Evolutionary conservation across 257 asterid genomes (phyloP), one percentile per base, ranked within the genome.

Genomic region (Parsonsia alboflavescens): DNA sequence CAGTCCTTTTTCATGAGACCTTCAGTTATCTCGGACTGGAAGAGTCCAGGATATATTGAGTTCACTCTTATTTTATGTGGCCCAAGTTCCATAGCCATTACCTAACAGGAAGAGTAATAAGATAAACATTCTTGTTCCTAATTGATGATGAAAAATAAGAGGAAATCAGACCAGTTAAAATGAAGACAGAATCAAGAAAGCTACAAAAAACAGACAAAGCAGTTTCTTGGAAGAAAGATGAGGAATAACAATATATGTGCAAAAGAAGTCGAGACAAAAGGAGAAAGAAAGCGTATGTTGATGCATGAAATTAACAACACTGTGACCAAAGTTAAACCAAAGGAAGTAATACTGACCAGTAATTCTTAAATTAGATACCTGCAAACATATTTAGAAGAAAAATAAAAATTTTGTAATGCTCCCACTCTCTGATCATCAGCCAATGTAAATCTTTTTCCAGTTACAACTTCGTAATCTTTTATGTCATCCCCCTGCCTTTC

Each of bases 81-180:
- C 52, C 96, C 97, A 26, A 90, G 74, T 79, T 90, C 97, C 80
- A 88, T 0, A 1, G 96, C 97, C 98, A 93, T 91, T n/a, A 81
- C 73, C 97, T 93, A 82, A 68, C 52, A 73, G 24, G 57, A 68
- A 62, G 21, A 63, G 7, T 11, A 74, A 56, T 50, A 12, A 11
- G 15, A 63, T 21, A 62, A 24, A 75, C 10, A 45, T 5, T 9
- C 24, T 12, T 45, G 10, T 33, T 57, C 6, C 13, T 30, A 33
- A 41, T 15, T 10, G 9, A 67, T n/a, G n/a, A n/a, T 39, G 6
- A 33, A 13, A 10, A 10, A 48, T 1, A 48, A 42, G 45, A 15
- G n/a, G 17, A n/a, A 6, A 1, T 13, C 54, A 44, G 8, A 19
- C 54, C 52, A 68, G 70, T 39, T 54, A 56, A 54, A 13, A 15